Evolutionary conservation across 1,139 yeast species (phyloP).

Genomic region (Protomyces inouyei): DNA sequence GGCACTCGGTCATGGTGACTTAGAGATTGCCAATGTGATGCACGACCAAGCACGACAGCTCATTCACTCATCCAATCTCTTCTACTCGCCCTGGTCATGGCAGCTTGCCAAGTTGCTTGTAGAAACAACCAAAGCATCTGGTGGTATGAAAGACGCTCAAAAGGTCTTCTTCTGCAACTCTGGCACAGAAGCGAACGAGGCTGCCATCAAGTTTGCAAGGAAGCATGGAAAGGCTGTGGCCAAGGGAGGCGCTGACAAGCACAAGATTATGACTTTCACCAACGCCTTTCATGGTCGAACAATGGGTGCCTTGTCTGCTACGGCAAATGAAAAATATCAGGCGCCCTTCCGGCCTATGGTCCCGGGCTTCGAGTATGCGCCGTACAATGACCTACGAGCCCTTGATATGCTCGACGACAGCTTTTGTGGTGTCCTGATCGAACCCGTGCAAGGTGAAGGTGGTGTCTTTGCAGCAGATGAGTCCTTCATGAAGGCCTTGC

Average conservation of each 20-base stretch:
- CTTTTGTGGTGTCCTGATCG: constrained; percentile 89
- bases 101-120: constrained; percentile 69
- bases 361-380: constrained; percentile 65
- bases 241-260: constrained; percentile 47
- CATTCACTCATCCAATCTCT: constrained; percentile 80
- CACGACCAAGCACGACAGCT: constrained; percentile 66
- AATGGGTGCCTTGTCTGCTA: constrained; percentile 85
- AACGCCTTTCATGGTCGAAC: constrained; percentile 94
- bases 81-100: constrained; percentile 78
- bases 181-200: constrained; percentile 97
- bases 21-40: constrained; percentile 63
- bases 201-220: constrained; percentile 92
- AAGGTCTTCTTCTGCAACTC: constrained; percentile 86
- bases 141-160: constrained; percentile 46
- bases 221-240: constrained; percentile 60
- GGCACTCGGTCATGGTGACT: constrained; percentile 82
- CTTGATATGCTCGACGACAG: constrained; percentile 57
- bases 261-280: constrained; percentile 75
- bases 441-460: constrained; percentile 98
- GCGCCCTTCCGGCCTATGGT: constrained; percentile 82
- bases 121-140: constrained; percentile 58
- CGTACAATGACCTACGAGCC: constrained; percentile 54
- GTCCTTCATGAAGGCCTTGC: constrained; percentile 62
- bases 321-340: constrained; percentile 89
- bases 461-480: constrained; percentile 68